A percentile compares a stretch with the other conserved stretches of the same genome.
phyloP scores from a whole-genome alignment of 345 rosid genomes.

The Citrus inodora region DNA sequence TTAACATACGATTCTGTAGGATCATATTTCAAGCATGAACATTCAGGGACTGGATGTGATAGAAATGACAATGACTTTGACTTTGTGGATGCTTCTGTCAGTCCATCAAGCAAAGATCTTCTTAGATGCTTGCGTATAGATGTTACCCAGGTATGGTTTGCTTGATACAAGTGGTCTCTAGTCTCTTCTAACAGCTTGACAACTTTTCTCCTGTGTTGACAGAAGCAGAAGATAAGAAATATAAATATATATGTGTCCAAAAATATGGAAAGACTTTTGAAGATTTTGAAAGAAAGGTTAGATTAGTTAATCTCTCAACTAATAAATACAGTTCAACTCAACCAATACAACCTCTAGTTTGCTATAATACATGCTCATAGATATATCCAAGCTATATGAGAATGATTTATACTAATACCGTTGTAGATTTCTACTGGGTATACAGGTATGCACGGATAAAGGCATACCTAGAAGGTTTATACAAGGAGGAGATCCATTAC shows the following conservation, averaged over 20 bases:
- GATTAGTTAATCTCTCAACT: background rate
- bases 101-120: conserved; percentile 65
- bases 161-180: conserved; percentile 65
- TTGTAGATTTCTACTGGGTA: background rate
- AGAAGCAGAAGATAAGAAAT: background rate
- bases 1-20: conserved; percentile 20
- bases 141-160: conserved; percentile 77
- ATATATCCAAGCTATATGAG: background rate
- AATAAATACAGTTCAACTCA: background rate
- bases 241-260: background rate
- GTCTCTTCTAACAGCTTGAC: conserved; percentile 65
- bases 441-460: background rate
- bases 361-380: background rate
- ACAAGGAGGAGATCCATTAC: background rate
- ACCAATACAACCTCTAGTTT: background rate
- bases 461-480: background rate
- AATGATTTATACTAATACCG: background rate
- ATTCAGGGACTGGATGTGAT: conserved; percentile 84
- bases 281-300: background rate
- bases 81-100: conserved; percentile 46
- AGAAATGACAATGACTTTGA: conserved; percentile 66
- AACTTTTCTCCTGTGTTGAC: conserved; percentile 53
- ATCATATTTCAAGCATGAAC: conserved; percentile 55
- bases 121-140: conserved; percentile 67
- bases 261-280: background rate